Evolutionary conservation across 202 grass and related monocot genomes (phyloP), one percentile per base, ranked within the genome.

Genomic region (Panicum hallii): DNA sequence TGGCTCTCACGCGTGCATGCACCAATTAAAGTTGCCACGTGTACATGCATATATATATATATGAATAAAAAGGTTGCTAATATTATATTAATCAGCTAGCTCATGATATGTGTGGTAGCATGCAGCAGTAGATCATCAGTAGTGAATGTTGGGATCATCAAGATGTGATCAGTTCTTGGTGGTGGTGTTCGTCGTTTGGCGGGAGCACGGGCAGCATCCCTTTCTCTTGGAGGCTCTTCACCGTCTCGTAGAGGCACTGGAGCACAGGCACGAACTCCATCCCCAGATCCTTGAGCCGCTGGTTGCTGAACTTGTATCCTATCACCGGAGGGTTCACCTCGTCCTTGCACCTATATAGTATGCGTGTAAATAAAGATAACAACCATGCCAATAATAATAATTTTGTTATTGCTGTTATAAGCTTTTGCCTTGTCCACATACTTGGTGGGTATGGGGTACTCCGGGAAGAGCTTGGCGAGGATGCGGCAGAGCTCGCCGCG

Each of bases 181-280:
- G 45, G 0, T 63, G 47, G 12, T 48, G 53, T 6, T 55, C 53
- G 53, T 47, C 43, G 6, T 50, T 70, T 0, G 75, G 11, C 5
- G 87, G 88, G 1, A 82, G 74, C 14, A 94, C 43, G 7, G 91
- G 89, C 28, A 97, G 91, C 60, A 97, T 78, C 61, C 88, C 89
- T 72, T 97, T 97, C 36, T 97, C 89, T 90, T 94, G 94, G 7
- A 97, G 91, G 80, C 90, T 97, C 72, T 85, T 88, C 4, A 97
- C 94, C 0, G 88, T 97, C 74, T 92, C 94, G 48, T 92, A 89
- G 23, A 97, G 83, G 73, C 88, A 90, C 79, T 90, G 82, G 34
- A 58, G 83, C 38, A 97, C 85, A 5, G 91, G 94, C 19, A 91
- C 85, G 72, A 97, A 97, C 41, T 94, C 87, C 42, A 97, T 94